Conservation (phyloP, 257 asterid species). For the Scutellaria barbata region DNA sequence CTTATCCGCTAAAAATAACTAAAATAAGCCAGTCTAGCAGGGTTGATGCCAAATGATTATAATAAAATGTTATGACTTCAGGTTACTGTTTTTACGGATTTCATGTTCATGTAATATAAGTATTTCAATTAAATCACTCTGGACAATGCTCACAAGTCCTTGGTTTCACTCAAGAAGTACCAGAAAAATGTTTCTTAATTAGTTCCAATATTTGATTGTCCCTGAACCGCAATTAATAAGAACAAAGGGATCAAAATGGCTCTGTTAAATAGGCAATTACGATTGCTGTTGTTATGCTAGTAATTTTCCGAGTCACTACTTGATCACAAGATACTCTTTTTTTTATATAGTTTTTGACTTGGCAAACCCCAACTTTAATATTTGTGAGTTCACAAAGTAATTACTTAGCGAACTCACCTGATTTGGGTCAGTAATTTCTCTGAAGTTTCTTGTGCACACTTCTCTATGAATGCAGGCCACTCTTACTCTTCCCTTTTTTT, state of each 20-base stretch:
- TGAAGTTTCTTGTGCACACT: not conserved
- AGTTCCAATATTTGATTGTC: not conserved
- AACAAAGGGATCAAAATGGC: not conserved
- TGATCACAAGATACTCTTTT: not conserved
- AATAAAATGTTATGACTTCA: slow-evolving; percentile 7
- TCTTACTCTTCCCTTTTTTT: not conserved
- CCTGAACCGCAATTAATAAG: slow-evolving; percentile 4
- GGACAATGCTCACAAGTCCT: not conserved
- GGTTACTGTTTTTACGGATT: not conserved
- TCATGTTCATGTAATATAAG: not conserved
- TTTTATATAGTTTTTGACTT: not conserved
- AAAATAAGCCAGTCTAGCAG: slow-evolving; percentile 16
- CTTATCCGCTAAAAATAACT: not conserved
- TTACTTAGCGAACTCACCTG: not conserved
- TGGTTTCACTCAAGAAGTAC: not conserved
- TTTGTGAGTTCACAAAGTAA: not conserved
- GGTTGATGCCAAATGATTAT: slow-evolving; percentile 5
- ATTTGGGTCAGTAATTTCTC: not conserved
- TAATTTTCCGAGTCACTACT: not conserved
- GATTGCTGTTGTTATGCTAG: not conserved
- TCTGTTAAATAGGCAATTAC: not conserved
- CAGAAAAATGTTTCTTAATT: not conserved
- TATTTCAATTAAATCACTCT: not conserved
- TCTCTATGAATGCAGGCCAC: not conserved
- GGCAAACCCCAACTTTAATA: not conserved